Evolutionary conservation across 2,329 filamentous ascomycete genomes (phyloP).

Genomic region (Fusarium azukiicola): DNA sequence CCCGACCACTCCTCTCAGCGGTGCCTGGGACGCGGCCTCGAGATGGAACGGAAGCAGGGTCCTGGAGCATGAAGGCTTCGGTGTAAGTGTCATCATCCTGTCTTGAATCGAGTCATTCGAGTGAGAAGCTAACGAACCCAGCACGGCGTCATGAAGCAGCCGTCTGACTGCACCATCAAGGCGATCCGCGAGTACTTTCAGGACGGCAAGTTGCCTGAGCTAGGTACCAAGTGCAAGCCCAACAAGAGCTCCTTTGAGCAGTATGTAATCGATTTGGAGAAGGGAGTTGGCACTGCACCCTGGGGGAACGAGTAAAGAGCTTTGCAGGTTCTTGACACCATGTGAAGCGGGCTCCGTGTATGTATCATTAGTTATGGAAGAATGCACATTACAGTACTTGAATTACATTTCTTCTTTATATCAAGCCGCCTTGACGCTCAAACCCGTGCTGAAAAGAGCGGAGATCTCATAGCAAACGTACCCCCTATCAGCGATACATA

Average conservation of each 20-base stretch:
- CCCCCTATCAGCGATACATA: too few relatives aligned
- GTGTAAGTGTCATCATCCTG: background rate
- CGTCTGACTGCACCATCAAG: slow-evolving; percentile 30
- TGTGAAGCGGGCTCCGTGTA: background rate
- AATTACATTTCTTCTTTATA: too few relatives aligned
- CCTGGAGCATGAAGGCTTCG: slow-evolving; percentile 8
- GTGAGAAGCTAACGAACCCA: slow-evolving; percentile 1
- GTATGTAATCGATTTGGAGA: slow-evolving; percentile 1
- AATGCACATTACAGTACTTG: too few relatives aligned
- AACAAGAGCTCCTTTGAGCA: slow-evolving; percentile 19
- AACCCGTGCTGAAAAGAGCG: too few relatives aligned
- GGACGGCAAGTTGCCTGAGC: slow-evolving; percentile 21
- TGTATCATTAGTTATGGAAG: too few relatives aligned
- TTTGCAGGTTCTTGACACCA: background rate
- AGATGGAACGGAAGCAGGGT: slow-evolving; percentile 19
- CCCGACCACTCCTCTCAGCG: slow-evolving; percentile 18
- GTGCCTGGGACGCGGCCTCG: slow-evolving; percentile 17
- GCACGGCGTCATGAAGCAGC: slow-evolving; percentile 35
- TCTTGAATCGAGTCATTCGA: background rate
- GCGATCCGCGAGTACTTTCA: slow-evolving; percentile 31
- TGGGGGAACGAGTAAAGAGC: slow-evolving; percentile 9
- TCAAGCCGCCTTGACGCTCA: too few relatives aligned
- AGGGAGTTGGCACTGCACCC: slow-evolving; percentile 2
- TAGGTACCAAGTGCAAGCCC: slow-evolving; percentile 26
- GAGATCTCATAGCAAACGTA: too few relatives aligned